Conservation (phyloP, 495 filamentous ascomycete genomes). For the Podospora pseudocomata region DNA sequence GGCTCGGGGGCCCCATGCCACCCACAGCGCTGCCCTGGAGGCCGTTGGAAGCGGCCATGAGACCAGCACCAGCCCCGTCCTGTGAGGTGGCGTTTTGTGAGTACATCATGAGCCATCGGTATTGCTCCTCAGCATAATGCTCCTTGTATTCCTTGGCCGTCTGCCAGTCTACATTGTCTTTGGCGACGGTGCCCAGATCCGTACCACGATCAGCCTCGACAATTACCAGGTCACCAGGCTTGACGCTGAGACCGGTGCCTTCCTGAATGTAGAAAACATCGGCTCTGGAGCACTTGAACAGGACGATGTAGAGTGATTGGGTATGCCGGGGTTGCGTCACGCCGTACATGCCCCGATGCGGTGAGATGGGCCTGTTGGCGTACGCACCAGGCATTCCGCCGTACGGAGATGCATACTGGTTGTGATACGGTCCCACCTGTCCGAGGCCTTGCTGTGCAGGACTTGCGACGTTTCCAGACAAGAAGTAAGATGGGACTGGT, state of each 20-base stretch:
- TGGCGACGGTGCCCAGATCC: slow-evolving; percentile 88
- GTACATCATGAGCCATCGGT: slow-evolving; percentile 97
- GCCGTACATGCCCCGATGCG: slow-evolving; percentile 58
- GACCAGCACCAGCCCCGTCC: slow-evolving; percentile 51
- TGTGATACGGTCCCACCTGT: slow-evolving; percentile 35
- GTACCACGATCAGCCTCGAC: slow-evolving; percentile 95
- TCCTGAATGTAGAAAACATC: slow-evolving; percentile 97
- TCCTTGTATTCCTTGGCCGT: slow-evolving; percentile 85
- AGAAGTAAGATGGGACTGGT: slow-evolving; percentile 49
- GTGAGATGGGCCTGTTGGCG: slow-evolving; percentile 49
- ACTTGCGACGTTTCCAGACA: slow-evolving; percentile 30
- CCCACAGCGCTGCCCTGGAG: slow-evolving; percentile 64
- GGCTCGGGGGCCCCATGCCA: slow-evolving; percentile 67
- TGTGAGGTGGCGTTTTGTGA: slow-evolving; percentile 67
- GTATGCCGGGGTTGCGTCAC: slow-evolving; percentile 68
- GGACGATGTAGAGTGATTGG: slow-evolving; percentile 84
- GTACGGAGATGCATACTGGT: slow-evolving; percentile 41
- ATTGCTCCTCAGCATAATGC: slow-evolving; percentile 86
- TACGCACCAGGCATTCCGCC: slow-evolving; percentile 52
- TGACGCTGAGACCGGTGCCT: slow-evolving; percentile 86
- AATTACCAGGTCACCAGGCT: slow-evolving; percentile 88
- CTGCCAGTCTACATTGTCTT: slow-evolving; percentile 76
- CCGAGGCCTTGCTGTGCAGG: slow-evolving; percentile 39
- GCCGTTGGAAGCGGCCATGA: slow-evolving; percentile 56
- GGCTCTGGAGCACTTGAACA: slow-evolving; percentile 90